phyloP scores from a whole-genome alignment of 208 protist species.

The Plasmodiophora brassicae region DNA sequence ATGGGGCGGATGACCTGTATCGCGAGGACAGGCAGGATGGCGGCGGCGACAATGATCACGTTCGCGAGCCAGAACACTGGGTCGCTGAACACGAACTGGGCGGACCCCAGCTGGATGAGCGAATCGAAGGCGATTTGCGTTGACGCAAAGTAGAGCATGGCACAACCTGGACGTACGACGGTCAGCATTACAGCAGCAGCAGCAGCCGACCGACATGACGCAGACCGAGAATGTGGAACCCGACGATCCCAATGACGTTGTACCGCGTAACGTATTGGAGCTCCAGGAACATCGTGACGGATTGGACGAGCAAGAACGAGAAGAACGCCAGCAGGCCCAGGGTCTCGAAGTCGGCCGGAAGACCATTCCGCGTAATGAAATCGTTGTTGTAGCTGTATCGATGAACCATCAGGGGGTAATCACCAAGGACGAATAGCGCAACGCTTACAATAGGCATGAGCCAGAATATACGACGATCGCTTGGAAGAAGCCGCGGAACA shows the following conservation, averaged over 20 bases:
- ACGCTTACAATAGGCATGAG: no score
- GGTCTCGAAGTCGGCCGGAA: neutral
- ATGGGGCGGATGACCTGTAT: neutral
- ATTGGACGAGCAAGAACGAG: neutral
- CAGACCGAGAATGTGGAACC: constrained; percentile 23
- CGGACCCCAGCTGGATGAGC: neutral
- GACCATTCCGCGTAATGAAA: no score
- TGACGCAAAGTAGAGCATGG: neutral
- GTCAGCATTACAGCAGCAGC: no score
- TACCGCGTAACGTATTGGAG: neutral
- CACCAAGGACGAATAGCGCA: no score
- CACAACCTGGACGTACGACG: no score
- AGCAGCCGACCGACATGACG: no score
- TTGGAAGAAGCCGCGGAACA: neutral
- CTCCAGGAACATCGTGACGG: neutral
- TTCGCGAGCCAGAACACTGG: neutral
- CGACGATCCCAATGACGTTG: neutral
- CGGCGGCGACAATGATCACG: neutral
- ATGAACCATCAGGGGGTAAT: no score
- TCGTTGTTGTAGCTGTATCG: no score
- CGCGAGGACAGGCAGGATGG: neutral
- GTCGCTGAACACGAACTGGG: neutral
- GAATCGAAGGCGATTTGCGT: neutral
- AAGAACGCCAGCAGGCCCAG: constrained; percentile 26
- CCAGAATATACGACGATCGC: neutral